Conservation (phyloP, 208 protist genomes). For the Leishmania amazonensis region DNA sequence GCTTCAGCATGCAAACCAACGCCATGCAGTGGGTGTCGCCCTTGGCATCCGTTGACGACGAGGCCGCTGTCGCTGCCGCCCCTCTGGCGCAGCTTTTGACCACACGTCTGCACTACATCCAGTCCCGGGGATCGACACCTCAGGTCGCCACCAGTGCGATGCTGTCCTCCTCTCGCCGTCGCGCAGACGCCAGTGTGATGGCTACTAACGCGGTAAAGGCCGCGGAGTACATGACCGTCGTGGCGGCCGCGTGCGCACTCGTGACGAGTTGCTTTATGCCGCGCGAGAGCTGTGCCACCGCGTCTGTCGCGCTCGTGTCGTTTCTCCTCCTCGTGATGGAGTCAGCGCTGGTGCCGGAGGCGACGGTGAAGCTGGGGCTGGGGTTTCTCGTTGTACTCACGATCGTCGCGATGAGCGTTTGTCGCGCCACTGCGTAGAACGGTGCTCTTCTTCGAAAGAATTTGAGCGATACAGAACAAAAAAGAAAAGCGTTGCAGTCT, state of each 20-base stretch:
- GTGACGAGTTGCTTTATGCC: constrained; percentile 72
- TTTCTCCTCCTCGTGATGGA: constrained; percentile 54
- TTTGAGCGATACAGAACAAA: background rate
- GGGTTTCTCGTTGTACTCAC: constrained; percentile 43
- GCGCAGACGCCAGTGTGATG: constrained; percentile 3
- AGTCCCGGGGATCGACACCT: constrained; percentile 8
- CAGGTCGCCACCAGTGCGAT: constrained; percentile 1
- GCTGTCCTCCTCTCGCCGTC: constrained; percentile 10
- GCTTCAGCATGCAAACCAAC: constrained; percentile 50
- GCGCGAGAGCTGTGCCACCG: constrained; percentile 29
- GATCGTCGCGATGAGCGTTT: constrained; percentile 37
- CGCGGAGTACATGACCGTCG: constrained; percentile 38
- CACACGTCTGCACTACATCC: constrained; percentile 32
- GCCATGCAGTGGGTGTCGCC: constrained; percentile 19
- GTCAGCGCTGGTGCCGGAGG: constrained; percentile 31
- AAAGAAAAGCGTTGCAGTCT: background rate
- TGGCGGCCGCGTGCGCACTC: constrained; percentile 45
- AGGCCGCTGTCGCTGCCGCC: constrained; percentile 13
- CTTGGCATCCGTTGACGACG: background rate
- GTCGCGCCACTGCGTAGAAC: constrained; percentile 19
- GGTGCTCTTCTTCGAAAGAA: too few species aligned
- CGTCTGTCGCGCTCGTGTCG: constrained; percentile 37
- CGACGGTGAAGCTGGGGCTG: constrained; percentile 38
- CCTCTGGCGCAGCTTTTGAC: constrained; percentile 36
- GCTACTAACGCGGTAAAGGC: background rate